Base-by-base conservation (phyloP, 495 filamentous ascomycete genomes). In the Hyaloscypha bicolor region DNA sequence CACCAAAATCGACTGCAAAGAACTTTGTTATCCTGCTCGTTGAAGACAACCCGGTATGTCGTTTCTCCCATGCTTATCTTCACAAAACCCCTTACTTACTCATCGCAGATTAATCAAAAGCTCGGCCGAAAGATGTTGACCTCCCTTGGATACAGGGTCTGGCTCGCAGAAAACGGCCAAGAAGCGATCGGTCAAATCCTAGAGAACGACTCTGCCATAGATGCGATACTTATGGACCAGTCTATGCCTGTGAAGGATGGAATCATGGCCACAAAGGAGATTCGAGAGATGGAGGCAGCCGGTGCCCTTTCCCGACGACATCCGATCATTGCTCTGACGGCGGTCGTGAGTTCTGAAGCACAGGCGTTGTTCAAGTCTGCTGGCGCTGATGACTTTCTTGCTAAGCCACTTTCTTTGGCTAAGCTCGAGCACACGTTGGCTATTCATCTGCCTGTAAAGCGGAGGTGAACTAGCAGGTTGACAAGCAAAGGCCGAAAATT, bases 241-340 rank as follows among this genome's bases (percentile, higher is more conserved):
- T 73, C 73, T 3, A 73, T 75, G 71, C 73, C 71, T 11, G 31
- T 60, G 14, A 73, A 72, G 53, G 73, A 75, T 57, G 69, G 73
- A 3, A 39, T 75, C 51, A 72, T 67, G 33, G 71, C 71, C 51
- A 75, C 71, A 29, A 66, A 52, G 52, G 73, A 75, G 62, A 75
- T 75, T 35, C 69, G 73, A 31, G 56, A 67, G 31, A 45, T 75
- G 56, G 73, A 75, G 64, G 62, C 60, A 52, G 35, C 25, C 5
- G 69, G 69, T 4, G 67, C 31, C 9, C 56, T 75, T 30, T 51
- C 58, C 2, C 63, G 73, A 64, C 60, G 60, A 37, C 65, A 45
- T 42, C 74, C 77, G 52, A 82, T 85, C 65, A 81, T 83, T 74
- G 81, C 81, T 22, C 75, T 85, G 0, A 85, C 80, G 11, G 82